These are phyloP conservation scores for Rhodomyrtus psidioides DNA, from an alignment of 441 rosid genomes.

Conservation along the genomic window DNA sequence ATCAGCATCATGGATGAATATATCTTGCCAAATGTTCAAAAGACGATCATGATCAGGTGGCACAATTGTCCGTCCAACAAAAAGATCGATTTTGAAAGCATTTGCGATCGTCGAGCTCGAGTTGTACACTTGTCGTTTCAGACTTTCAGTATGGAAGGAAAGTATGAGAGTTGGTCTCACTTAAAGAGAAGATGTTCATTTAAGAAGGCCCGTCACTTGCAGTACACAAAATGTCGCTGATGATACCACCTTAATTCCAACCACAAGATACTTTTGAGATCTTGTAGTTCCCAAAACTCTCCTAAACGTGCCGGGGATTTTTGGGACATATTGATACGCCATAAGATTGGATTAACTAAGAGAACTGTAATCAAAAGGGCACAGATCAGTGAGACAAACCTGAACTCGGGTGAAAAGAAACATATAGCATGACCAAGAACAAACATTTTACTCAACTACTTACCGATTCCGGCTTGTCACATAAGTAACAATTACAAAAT, in stretches of 20 bases:
- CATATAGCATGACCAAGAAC: background rate
- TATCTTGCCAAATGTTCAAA: background rate
- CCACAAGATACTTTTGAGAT: too few species aligned
- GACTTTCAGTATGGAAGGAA: background rate
- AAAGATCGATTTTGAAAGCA: background rate
- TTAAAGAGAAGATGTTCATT: background rate
- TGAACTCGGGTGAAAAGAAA: background rate
- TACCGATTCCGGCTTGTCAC: background rate
- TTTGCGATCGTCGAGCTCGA: too few species aligned
- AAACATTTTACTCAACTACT: background rate
- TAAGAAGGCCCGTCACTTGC: background rate
- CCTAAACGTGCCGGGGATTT: background rate
- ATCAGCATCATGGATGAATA: background rate
- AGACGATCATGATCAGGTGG: background rate
- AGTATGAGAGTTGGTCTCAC: background rate
- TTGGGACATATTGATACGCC: background rate
- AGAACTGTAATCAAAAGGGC: background rate
- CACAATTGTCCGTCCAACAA: background rate
- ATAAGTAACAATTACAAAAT: background rate
- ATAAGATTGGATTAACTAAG: background rate
- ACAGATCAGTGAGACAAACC: background rate
- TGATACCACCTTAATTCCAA: too few species aligned
- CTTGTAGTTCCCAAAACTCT: background rate
- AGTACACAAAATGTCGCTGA: too few species aligned
- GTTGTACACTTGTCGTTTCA: background rate